A percentile compares a stretch with the other conserved stretches of the same genome.
Evolutionary conservation across 345 rosid genomes (phyloP).

Genomic region (Hevea brasiliensis): DNA sequence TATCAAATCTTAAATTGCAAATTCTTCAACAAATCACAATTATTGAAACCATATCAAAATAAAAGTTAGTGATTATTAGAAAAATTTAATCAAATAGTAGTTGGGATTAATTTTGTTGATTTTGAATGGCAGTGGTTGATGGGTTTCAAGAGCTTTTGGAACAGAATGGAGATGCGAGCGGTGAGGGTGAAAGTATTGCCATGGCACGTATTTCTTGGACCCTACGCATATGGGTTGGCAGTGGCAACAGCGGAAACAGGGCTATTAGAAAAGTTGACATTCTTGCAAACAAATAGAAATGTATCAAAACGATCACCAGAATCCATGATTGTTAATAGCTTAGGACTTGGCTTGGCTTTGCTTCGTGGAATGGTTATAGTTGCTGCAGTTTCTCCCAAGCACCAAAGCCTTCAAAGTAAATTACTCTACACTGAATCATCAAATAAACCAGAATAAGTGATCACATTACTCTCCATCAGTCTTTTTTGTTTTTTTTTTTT

Average conservation of each 20-base stretch:
- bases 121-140: slow-evolving; percentile 61
- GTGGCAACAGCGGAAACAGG: slow-evolving; percentile 92
- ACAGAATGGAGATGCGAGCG: slow-evolving; percentile 61
- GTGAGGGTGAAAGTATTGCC: slow-evolving; percentile 66
- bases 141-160: slow-evolving; percentile 90
- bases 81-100: too few species aligned
- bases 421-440: slow-evolving; percentile 37
- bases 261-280: slow-evolving; percentile 69
- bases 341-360: slow-evolving; percentile 72
- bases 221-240: slow-evolving; percentile 78
- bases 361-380: slow-evolving; percentile 65
- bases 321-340: slow-evolving; percentile 62
- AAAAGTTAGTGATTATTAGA: too few species aligned
- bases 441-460: too few species aligned
- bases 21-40: too few species aligned
- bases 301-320: slow-evolving; percentile 49
- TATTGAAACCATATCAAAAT: too few species aligned
- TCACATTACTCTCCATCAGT: too few species aligned
- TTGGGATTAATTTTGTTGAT: too few species aligned
- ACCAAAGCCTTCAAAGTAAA: slow-evolving; percentile 34
- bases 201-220: slow-evolving; percentile 90
- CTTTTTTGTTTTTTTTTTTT: too few species aligned
- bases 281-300: slow-evolving; percentile 56
- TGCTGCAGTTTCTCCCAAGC: slow-evolving; percentile 65
- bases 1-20: too few species aligned